phyloP scores from a whole-genome alignment of 495 filamentous ascomycete genomes.

The Staphylotrichum tortipilum region DNA sequence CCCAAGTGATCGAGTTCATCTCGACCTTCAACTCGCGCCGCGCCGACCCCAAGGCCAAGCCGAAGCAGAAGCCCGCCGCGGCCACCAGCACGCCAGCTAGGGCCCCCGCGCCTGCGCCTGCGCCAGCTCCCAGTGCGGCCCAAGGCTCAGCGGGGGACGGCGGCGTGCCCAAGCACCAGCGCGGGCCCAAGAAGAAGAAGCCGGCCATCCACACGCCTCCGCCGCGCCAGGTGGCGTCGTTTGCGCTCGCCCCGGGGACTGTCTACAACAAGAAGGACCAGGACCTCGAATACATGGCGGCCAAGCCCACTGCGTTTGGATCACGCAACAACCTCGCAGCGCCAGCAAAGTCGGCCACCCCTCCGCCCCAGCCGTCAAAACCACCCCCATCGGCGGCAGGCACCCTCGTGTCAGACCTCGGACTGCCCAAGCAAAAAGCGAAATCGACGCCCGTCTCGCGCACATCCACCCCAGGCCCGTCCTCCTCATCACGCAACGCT shows the following conservation, averaged over 20 bases:
- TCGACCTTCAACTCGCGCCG: slow-evolving; percentile 76
- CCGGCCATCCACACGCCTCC: slow-evolving; percentile 51
- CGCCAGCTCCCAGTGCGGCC: slow-evolving; percentile 15
- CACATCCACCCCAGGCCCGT: slow-evolving; percentile 45
- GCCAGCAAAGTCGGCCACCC: slow-evolving; percentile 27
- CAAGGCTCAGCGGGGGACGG: slow-evolving; percentile 23
- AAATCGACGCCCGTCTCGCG: slow-evolving; percentile 47
- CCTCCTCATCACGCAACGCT: slow-evolving; percentile 21
- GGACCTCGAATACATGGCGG: slow-evolving; percentile 32
- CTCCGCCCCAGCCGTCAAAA: slow-evolving; percentile 36
- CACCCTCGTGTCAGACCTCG: slow-evolving; percentile 67
- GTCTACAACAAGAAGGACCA: slow-evolving; percentile 37
- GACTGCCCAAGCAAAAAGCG: slow-evolving; percentile 50
- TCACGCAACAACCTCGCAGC: slow-evolving; percentile 33
- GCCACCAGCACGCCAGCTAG: neutral
- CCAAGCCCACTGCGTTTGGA: slow-evolving; percentile 24
- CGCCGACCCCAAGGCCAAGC: slow-evolving; percentile 36
- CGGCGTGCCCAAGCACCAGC: slow-evolving; percentile 22
- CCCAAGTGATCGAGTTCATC: slow-evolving; percentile 83
- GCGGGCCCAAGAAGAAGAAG: slow-evolving; percentile 50
- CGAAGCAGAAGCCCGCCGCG: no score
- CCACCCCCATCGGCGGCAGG: slow-evolving; percentile 62
- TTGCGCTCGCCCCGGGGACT: slow-evolving; percentile 27
- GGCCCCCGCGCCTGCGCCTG: neutral
- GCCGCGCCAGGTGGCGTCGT: slow-evolving; percentile 54